A percentile compares a stretch with the other conserved stretches of the same genome.
Conservation (phyloP, 805 yeast genomes). For the Ogataea zsoltii region DNA sequence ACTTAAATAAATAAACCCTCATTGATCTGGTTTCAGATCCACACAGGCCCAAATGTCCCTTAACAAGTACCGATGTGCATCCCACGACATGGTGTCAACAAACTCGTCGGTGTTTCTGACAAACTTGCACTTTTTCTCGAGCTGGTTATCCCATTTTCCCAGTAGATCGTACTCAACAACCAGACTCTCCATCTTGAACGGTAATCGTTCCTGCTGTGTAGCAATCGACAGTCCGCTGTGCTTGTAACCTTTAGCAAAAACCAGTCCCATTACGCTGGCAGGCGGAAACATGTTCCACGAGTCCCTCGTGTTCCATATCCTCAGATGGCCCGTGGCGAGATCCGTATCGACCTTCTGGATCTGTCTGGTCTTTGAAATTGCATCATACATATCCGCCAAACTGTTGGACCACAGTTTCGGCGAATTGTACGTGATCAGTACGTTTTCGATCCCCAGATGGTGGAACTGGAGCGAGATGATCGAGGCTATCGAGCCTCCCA, state of each 20-base stretch:
- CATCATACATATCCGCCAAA: slow-evolving; percentile 22
- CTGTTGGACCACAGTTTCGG: slow-evolving; percentile 24
- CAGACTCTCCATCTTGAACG: slow-evolving; percentile 13
- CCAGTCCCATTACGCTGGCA: slow-evolving; percentile 10
- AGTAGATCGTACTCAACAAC: slow-evolving; percentile 20
- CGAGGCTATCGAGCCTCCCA: slow-evolving; percentile 27
- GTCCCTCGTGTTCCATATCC: slow-evolving; percentile 27
- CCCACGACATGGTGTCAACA: slow-evolving; percentile 17
- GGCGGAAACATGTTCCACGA: slow-evolving; percentile 26
- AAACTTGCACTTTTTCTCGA: slow-evolving; percentile 20
- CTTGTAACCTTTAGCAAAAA: slow-evolving; percentile 17
- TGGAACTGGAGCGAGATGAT: slow-evolving; percentile 20
- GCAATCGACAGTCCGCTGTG: slow-evolving; percentile 26
- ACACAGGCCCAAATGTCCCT: slow-evolving; percentile 26
- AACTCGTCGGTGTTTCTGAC: slow-evolving; percentile 20
- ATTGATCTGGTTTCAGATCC: slow-evolving; percentile 15
- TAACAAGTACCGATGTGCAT: slow-evolving; percentile 19
- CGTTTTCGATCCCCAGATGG: slow-evolving; percentile 16
- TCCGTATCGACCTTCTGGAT: slow-evolving; percentile 11
- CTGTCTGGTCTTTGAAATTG: slow-evolving; percentile 15
- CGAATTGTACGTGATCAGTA: slow-evolving; percentile 21
- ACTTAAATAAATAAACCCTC: neutral
- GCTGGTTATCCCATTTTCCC: slow-evolving; percentile 24
- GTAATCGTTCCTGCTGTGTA: slow-evolving; percentile 18
- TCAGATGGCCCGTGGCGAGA: slow-evolving; percentile 19